Evolutionary conservation across 2,329 filamentous ascomycete genomes (phyloP).

Genomic region (Scedosporium apiospermum): DNA sequence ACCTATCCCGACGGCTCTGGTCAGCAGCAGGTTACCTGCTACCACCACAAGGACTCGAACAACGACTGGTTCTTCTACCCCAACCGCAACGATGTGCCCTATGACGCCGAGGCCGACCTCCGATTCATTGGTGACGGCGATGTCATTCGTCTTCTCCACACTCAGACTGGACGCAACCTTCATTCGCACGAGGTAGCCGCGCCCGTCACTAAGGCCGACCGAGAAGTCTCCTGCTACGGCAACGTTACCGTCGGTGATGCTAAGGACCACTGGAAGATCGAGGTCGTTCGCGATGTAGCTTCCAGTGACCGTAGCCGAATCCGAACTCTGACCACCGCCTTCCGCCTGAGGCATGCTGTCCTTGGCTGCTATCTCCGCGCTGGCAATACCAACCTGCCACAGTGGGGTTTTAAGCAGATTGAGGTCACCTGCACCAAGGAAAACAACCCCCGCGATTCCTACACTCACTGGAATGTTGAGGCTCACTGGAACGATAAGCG

Average conservation of each 20-base stretch:
- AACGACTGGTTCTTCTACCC: constrained; percentile 99
- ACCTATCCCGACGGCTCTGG: constrained; percentile 88
- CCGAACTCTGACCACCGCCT: constrained; percentile 85
- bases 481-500: constrained; percentile 87
- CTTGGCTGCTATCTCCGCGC: constrained; percentile 91
- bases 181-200: constrained; percentile 89
- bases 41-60: constrained; percentile 99
- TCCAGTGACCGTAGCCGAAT: constrained; percentile 77
- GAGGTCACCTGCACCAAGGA: constrained; percentile 91
- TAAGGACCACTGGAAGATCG: constrained; percentile 94
- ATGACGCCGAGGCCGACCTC: constrained; percentile 59
- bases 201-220: constrained; percentile 78
- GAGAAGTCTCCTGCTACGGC: constrained; percentile 92
- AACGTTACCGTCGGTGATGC: constrained; percentile 93
- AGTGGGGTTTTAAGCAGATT: constrained; percentile 99
- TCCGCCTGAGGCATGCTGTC: constrained; percentile 73
- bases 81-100: constrained; percentile 68
- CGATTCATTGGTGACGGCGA: constrained; percentile 72
- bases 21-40: constrained; percentile 97
- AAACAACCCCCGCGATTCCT: constrained; percentile 85
- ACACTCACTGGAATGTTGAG: constrained; percentile 99
- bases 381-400: constrained; percentile 90
- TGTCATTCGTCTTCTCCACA: constrained; percentile 79
- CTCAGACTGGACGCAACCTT: constrained; percentile 91
- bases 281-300: constrained; percentile 83